Conservation (phyloP, 2,329 filamentous ascomycete species). For the Diaporthe humulicola region DNA sequence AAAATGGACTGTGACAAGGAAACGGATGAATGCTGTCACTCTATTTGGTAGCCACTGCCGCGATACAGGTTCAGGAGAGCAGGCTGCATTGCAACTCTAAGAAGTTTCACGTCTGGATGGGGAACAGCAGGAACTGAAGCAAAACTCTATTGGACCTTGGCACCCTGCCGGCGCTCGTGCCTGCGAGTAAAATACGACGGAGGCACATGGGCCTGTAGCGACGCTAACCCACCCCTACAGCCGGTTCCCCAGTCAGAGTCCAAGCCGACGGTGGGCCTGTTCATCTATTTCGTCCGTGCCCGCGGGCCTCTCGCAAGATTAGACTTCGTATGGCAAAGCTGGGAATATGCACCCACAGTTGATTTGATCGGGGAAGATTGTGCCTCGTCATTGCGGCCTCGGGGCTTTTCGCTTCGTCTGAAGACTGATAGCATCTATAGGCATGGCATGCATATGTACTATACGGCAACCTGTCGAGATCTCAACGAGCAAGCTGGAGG, state of each 20-base stretch:
- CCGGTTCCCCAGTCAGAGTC: constrained; percentile 9
- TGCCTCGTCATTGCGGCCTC: neutral
- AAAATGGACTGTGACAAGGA: neutral
- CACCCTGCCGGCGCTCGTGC: neutral
- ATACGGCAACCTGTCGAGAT: neutral
- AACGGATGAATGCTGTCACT: neutral
- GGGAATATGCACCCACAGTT: neutral
- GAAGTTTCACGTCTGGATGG: constrained; percentile 11
- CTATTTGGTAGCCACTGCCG: neutral
- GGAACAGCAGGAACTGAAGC: neutral
- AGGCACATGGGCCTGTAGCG: neutral
- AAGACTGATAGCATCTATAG: too few species aligned
- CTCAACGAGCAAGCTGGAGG: too few species aligned
- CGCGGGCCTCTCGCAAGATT: neutral
- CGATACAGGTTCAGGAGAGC: neutral
- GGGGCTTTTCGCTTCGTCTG: neutral
- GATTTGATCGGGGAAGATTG: neutral
- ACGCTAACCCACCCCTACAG: neutral
- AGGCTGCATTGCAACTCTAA: neutral
- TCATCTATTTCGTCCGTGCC: constrained; percentile 10
- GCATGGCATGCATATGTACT: neutral
- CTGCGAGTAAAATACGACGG: constrained; percentile 7
- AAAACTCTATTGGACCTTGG: constrained; percentile 13
- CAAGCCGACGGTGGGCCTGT: neutral
- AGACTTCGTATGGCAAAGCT: neutral